Evolutionary conservation across 192 early-diverging fungal species (phyloP), one percentile per base, ranked within the genome.

Genomic region (Lobosporangium transversale): DNA sequence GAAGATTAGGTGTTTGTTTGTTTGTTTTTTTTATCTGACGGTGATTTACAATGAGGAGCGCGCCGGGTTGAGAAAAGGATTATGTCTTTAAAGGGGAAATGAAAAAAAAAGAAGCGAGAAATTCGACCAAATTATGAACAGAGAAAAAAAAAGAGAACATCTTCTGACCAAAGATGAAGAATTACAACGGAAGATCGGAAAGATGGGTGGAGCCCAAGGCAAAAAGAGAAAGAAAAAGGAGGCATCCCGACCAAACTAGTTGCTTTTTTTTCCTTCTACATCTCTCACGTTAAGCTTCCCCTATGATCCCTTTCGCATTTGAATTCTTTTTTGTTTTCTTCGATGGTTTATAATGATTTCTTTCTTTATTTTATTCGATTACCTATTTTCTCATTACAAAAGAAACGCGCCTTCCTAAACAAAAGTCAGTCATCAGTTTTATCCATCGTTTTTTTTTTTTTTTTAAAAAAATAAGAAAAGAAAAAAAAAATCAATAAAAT

Each of bases 211-310:
- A 26, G 12, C 35, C 20, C 3, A 23, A 37, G 26, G 20, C 6
- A 27, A 23, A 37, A 53, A 48, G 43, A 49, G 33, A 45, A 43
- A 42, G 37, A 42, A 43, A 23, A 20, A 5, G 53, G 58, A 56
- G 53, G 68, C 68, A 70, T 70, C 68, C 68, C 68, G 68, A 70
- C 68, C 68, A 70, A 70, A 68, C 68, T 70, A 61, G 68, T 70
- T 70, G 59, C 55, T 51, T 56, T 42, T 56, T 23, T 24, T 62
- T 31, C 14, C 31, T 68, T 29, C 57, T 12, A 9, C 51, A 30
- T 29, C 48, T 62, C 45, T 53, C 32, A 9, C 48, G 32, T 42
- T 2, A 15, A 14, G 30, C n/a, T 26, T 30, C 30, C 14, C 14
- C 29, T 23, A 11, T 33, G 15, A 21, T 56, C 18, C 11, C 44